phyloP scores from a whole-genome alignment of 306 rosid species.

The Potentilla sterilis region DNA sequence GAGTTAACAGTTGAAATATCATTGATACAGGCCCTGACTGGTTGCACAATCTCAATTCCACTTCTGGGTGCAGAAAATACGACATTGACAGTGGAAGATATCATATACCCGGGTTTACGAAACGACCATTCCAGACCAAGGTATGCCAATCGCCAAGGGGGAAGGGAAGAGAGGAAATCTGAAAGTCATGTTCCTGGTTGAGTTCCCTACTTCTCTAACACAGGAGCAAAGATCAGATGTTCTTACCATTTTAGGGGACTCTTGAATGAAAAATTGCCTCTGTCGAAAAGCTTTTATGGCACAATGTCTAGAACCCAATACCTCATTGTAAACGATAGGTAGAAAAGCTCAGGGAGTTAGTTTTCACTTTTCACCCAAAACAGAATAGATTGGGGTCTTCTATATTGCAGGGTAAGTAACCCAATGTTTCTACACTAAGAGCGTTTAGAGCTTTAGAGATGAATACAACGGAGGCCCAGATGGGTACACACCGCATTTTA shows the following conservation, averaged over 20 bases:
- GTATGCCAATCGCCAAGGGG: constrained; percentile 57
- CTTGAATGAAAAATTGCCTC: constrained; percentile 2
- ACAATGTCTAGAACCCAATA: neutral
- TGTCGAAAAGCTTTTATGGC: neutral
- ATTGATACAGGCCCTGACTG: constrained; percentile 63
- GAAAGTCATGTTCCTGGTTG: constrained; percentile 54
- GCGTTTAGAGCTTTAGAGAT: constrained; percentile 1
- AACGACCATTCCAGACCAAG: constrained; percentile 53
- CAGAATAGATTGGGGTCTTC: neutral
- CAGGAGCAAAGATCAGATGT: constrained; percentile 53
- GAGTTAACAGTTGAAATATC: constrained; percentile 57
- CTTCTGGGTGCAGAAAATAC: constrained; percentile 55
- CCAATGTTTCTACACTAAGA: neutral
- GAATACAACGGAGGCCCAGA: neutral
- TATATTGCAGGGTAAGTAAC: constrained; percentile 8
- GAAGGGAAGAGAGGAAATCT: constrained; percentile 59
- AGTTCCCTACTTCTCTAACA: constrained; percentile 60
- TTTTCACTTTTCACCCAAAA: neutral
- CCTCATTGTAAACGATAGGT: constrained; percentile 9
- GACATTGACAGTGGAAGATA: constrained; percentile 43
- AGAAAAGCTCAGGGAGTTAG: constrained; percentile 4
- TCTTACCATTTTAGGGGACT: constrained; percentile 44
- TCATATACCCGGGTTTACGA: constrained; percentile 57
- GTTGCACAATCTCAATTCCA: constrained; percentile 58
- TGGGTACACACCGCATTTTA: neutral